A percentile compares a stretch with the other conserved stretches of the same genome.
Conservation (phyloP, 1,284 basidiomycete species). For the Heterobasidion occidentale region DNA sequence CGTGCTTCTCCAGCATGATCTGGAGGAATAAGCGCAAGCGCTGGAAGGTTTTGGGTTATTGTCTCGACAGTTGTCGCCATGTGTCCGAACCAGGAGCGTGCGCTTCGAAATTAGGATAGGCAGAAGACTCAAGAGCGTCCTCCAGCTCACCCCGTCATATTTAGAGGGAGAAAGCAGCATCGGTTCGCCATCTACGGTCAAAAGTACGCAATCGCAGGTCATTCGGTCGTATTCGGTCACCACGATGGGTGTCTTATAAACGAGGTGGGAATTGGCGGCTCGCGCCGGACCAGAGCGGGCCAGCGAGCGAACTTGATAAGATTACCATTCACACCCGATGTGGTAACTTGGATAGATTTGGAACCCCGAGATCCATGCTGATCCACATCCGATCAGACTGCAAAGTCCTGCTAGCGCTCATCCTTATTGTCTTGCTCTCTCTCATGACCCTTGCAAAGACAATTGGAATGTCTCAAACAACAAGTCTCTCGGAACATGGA, state of each 20-base stretch:
- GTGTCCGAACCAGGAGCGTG: background rate
- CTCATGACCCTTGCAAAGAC: constrained; percentile 3
- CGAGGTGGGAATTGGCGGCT: background rate
- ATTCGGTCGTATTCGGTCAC: background rate
- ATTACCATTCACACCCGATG: background rate
- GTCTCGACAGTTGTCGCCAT: constrained; percentile 25
- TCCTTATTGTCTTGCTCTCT: constrained; percentile 5
- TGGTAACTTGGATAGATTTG: background rate
- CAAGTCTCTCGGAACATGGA: constrained; percentile 5
- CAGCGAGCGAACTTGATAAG: background rate
- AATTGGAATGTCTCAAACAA: constrained; percentile 1
- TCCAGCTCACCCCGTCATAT: background rate
- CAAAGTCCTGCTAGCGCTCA: background rate
- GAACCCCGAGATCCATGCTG: background rate
- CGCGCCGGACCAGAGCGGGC: background rate
- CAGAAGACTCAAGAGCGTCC: background rate
- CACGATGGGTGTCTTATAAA: background rate
- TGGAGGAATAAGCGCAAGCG: constrained; percentile 15
- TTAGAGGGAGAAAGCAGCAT: background rate
- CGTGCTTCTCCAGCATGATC: constrained; percentile 3
- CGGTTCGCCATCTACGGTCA: background rate
- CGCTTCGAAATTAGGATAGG: background rate
- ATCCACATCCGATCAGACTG: background rate
- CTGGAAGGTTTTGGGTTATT: constrained; percentile 15
- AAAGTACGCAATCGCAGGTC: constrained; percentile 1